phyloP scores from a whole-genome alignment of 441 rosid species.

The Omphalea diandra region DNA sequence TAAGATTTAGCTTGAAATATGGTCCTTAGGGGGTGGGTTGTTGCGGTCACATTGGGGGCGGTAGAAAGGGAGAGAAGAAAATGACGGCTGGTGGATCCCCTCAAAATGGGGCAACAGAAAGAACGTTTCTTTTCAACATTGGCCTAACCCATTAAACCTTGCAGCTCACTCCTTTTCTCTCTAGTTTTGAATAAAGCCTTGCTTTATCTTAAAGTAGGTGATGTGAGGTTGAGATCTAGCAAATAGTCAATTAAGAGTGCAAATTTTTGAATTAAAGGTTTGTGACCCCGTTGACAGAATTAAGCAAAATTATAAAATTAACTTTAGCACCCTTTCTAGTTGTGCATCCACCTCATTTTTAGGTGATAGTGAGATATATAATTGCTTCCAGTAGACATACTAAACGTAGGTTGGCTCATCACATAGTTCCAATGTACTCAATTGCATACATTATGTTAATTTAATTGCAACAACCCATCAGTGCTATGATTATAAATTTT shows the following conservation, averaged over 20 bases:
- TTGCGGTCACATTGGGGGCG: conserved; percentile 26
- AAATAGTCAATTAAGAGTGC: conserved; percentile 14
- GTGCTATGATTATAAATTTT: neutral
- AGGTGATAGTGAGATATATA: conserved; percentile 8
- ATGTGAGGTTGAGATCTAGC: conserved; percentile 31
- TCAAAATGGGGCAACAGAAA: conserved; percentile 6
- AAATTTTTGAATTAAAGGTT: conserved; percentile 23
- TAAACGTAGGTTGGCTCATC: neutral
- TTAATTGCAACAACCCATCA: neutral
- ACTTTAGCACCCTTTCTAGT: conserved; percentile 3
- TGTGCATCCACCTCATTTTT: conserved; percentile 12
- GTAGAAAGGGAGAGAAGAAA: neutral
- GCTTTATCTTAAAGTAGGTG: conserved; percentile 47
- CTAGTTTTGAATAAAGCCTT: conserved; percentile 25
- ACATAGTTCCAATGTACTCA: conserved; percentile 1
- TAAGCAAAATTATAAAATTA: neutral
- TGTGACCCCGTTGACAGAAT: conserved; percentile 6
- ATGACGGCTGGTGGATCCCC: conserved; percentile 24
- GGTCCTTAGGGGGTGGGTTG: conserved; percentile 8
- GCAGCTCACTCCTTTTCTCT: conserved; percentile 30
- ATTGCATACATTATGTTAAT: neutral
- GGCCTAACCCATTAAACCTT: conserved; percentile 35
- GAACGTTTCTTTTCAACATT: conserved; percentile 7
- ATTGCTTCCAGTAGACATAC: neutral
- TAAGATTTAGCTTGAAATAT: neutral